Percentiles rank a stretch among this genome's conserved stretches.
phyloP scores from a whole-genome alignment of 805 yeast species.

The Starmerella vitae region DNA sequence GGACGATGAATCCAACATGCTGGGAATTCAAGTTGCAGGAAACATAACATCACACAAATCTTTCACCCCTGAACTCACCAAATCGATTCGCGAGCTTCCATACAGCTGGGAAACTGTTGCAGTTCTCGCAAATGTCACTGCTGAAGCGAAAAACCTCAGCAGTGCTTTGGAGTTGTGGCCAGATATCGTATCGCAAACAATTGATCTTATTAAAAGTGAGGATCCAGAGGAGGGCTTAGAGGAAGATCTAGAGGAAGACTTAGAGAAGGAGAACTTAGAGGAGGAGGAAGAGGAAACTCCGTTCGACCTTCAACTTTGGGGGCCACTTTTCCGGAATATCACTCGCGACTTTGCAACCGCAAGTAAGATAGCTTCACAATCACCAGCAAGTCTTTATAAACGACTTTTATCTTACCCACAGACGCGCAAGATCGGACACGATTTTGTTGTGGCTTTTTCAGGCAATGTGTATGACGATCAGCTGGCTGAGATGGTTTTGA shows the following conservation, averaged over 20 bases:
- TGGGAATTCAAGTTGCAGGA: conserved; percentile 11
- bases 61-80: conserved; percentile 3
- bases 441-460: conserved; percentile 4
- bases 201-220: conserved; percentile 7
- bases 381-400: conserved; percentile 4
- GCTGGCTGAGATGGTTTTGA: not conserved
- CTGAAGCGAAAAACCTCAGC: conserved; percentile 3
- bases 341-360: conserved; percentile 9
- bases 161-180: conserved; percentile 13
- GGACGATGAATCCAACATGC: conserved; percentile 1
- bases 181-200: conserved; percentile 4
- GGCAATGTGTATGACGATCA: conserved; percentile 6
- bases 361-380: conserved; percentile 1
- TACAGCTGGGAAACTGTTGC: conserved; percentile 16
- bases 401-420: conserved; percentile 1
- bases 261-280: conserved; percentile 1
- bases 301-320: conserved; percentile 10
- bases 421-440: conserved; percentile 3
- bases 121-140: conserved; percentile 13
- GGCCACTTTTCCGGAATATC: conserved; percentile 13
- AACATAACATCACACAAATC: conserved; percentile 7
- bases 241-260: not conserved
- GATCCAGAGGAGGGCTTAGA: conserved; percentile 2
- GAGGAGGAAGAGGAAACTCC: conserved; percentile 11
- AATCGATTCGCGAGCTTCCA: conserved; percentile 3